Evolutionary conservation across 345 rosid species (phyloP), one percentile per base, ranked within the genome.

Genomic region (Anastatica hierochuntica): DNA sequence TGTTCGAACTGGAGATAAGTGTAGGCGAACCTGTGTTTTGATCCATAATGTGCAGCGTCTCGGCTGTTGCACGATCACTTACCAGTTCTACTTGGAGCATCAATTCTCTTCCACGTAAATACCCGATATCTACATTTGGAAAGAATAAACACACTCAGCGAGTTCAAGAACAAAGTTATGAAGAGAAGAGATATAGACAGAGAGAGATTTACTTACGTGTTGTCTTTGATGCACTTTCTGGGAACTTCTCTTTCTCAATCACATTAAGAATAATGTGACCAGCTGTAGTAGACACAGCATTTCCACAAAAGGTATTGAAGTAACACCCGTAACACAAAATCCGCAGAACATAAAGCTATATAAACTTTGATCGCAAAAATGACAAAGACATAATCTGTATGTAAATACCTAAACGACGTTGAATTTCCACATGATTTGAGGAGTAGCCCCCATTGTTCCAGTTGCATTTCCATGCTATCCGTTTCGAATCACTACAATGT

Each of bases 81-180:
- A 94, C 99, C 10, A 94, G 79, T 63, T 94, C 99, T n/a, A 94
- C 95, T 67, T 97, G 97, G 31, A 94, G 85, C 81, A 94, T 76
- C 43, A 88, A 55, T 34, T 97, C 99, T 70, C 74, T 84, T 62
- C 99, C 99, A 40, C 99, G 63, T 36, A 88, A 97, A 74, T 94
- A 96, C 41, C 97, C 99, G 19, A 94, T 79, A 34, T 88, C 99
- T 94, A 46, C 57, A 57, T 33, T 14, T n/a, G n/a, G n/a, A n/a
- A 8, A 41, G 5, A 36, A 16, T 14, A 24, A 56, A 35, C 44
- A 48, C 57, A 24, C n/a, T n/a, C n/a, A n/a, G n/a, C n/a, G n/a
- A n/a, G n/a, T 33, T 44, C 21, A 40, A 45, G 27, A 23, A 47
- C 58, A 49, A 17, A 43, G 30, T 6, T 38, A 45, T 19, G 27